These are phyloP conservation scores for Umbelopsis sp. DNA, from an alignment of 371 early-diverging fungal genomes.

Conservation along the genomic window DNA sequence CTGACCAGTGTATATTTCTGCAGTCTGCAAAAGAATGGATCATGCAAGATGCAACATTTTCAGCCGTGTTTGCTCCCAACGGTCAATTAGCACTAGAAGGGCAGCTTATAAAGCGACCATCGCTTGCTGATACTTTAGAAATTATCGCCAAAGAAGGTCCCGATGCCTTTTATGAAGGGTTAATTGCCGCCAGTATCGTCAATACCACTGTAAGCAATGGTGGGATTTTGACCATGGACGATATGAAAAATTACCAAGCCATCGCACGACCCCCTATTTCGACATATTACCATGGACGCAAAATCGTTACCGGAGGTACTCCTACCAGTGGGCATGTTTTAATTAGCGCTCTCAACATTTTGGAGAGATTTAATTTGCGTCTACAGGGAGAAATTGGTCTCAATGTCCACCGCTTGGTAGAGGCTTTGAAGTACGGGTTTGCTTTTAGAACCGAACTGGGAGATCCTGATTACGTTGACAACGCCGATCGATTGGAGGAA, in stretches of 20 bases:
- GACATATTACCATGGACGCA: conserved; percentile 79
- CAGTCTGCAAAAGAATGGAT: conserved; percentile 40
- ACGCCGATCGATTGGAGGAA: conserved; percentile 53
- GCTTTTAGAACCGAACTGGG: conserved; percentile 85
- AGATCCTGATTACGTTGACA: conserved; percentile 76
- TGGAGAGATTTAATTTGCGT: conserved; percentile 82
- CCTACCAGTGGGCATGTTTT: conserved; percentile 89
- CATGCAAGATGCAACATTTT: conserved; percentile 42
- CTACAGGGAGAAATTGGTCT: conserved; percentile 55
- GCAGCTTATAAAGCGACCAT: conserved; percentile 72
- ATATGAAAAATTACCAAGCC: conserved; percentile 76
- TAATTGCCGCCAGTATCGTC: conserved; percentile 80
- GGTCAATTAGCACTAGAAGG: conserved; percentile 68
- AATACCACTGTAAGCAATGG: conserved; percentile 67
- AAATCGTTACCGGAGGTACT: conserved; percentile 66
- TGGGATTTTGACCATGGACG: conserved; percentile 85
- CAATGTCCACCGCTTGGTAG: conserved; percentile 81
- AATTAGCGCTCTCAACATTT: conserved; percentile 83
- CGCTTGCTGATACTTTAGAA: conserved; percentile 83
- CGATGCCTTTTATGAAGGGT: conserved; percentile 86
- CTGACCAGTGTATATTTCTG: conserved; percentile 21
- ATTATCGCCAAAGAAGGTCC: conserved; percentile 82
- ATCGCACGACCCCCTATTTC: conserved; percentile 63
- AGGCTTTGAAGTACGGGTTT: conserved; percentile 91
- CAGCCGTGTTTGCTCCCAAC: conserved; percentile 69